Conservation (phyloP, 2,329 filamentous ascomycete genomes). For the Sporothrix luriei region DNA sequence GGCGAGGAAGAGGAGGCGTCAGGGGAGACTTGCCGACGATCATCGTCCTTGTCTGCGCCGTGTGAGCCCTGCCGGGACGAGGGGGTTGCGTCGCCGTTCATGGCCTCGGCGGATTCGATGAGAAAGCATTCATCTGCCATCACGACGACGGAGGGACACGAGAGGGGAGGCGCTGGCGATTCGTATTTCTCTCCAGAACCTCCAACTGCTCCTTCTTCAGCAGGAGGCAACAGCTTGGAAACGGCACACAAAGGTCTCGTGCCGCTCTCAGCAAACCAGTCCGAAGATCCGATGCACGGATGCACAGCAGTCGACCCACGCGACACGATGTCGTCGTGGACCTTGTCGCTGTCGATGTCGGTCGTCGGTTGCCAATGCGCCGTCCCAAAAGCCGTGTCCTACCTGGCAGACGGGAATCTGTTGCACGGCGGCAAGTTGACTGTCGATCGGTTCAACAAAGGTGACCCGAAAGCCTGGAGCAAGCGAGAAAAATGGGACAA, state of each 20-base stretch:
- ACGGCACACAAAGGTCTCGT: neutral
- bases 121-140: slow-evolving; percentile 11
- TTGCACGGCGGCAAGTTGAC: neutral
- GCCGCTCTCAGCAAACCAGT: neutral
- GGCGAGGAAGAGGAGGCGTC: neutral
- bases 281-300: neutral
- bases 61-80: neutral
- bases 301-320: too few species aligned
- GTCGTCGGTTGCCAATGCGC: neutral
- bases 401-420: neutral
- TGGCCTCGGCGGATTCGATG: slow-evolving; percentile 16
- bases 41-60: neutral
- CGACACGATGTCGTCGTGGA: neutral
- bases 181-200: neutral
- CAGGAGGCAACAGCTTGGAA: neutral
- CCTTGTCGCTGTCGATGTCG: neutral
- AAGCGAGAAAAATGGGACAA: slow-evolving; percentile 15
- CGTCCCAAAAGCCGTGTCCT: neutral
- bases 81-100: neutral
- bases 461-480: neutral
- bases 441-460: slow-evolving; percentile 9
- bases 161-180: neutral
- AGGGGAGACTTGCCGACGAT: neutral
- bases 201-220: slow-evolving; percentile 11
- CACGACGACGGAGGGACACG: neutral